Evolutionary conservation across 768 basidiomycete genomes (phyloP), one percentile per base, ranked within the genome.

Genomic region (Boletus rubescentipes): DNA sequence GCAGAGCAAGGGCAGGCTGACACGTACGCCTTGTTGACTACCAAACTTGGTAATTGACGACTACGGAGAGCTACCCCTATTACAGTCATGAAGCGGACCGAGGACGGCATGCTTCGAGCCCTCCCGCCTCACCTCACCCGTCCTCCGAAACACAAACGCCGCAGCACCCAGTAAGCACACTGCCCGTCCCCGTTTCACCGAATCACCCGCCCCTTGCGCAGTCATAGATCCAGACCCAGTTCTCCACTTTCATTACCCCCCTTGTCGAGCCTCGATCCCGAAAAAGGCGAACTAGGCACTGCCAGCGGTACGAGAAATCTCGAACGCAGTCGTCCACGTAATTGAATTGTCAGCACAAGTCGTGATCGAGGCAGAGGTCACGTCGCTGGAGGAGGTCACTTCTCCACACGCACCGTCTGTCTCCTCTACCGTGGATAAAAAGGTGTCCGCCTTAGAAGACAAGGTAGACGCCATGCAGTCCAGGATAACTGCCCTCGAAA

Each of bases 181-280:
- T 20, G 12, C 0, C 11, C 18, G 4, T 1, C 16, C n/a, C 6
- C 15, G 11, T 34, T 12, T 34, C 29, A 18, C 4, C 21, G 5
- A n/a, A 15, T 38, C 37, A 50, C 18, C 48, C 32, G 15, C 38
- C 14, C 4, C 11, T 12, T 20, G 10, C 30, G 10, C 21, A 46
- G 51, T 23, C 20, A 39, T 11, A 26, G 36, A 37, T 49, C 56
- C 45, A 49, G 46, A 16, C 41, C 50, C 29, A 43, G 40, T 26
- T 61, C 61, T 4, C 61, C 60, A 14, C 61, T 61, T 11, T 54
- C 61, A 15, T 20, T 58, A n/a, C 60, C 61, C 16, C 61, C 60
- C 21, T 16, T 54, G 40, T 52, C 42, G 20, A 49, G 20, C 10
- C 2, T 31, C 4, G 51, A 46, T n/a, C 47, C 47, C 2, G 57